Percentiles rank a stretch among this genome's conserved stretches.
These are phyloP conservation scores for Mycena alexandri DNA, from an alignment of 768 basidiomycete species.

Conservation along the genomic window DNA sequence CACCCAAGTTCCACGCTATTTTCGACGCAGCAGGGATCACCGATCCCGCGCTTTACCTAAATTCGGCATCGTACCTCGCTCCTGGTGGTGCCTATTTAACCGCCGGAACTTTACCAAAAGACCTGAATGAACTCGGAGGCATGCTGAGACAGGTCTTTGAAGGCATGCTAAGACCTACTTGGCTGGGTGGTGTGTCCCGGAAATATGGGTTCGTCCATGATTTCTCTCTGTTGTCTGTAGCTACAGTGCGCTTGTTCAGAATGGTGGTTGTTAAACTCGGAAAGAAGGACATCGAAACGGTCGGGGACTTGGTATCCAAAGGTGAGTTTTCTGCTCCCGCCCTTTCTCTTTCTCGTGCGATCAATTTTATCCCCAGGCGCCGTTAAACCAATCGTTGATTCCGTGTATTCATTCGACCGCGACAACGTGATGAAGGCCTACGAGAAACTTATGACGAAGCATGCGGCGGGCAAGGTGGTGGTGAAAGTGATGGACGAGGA, in stretches of 20 bases:
- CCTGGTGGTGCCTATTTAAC: conserved; percentile 67
- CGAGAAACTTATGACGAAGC: conserved; percentile 59
- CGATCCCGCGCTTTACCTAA: conserved; percentile 63
- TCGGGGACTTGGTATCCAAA: conserved; percentile 13
- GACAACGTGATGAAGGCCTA: conserved; percentile 64
- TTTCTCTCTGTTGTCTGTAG: neutral
- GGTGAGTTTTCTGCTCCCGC: neutral
- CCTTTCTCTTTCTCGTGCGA: too few relatives aligned
- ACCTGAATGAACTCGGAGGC: conserved; percentile 49
- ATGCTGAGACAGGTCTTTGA: conserved; percentile 50
- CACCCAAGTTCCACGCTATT: conserved; percentile 67
- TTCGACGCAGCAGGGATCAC: conserved; percentile 69
- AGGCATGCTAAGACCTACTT: conserved; percentile 53
- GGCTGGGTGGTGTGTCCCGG: conserved; percentile 66
- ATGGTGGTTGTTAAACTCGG: neutral
- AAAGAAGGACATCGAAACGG: conserved; percentile 16
- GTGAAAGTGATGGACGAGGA: conserved; percentile 50
- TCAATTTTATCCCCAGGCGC: conserved; percentile 49
- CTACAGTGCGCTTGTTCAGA: neutral
- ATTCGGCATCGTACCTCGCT: conserved; percentile 66
- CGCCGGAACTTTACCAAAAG: conserved; percentile 61
- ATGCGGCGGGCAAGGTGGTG: conserved; percentile 68
- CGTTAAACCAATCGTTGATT: conserved; percentile 61
- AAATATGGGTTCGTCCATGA: conserved; percentile 56
- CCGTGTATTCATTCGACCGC: conserved; percentile 54